Evolutionary conservation across 129 eudicot genomes (phyloP).

Genomic region (sunflower (Helianthus annuus)): DNA sequence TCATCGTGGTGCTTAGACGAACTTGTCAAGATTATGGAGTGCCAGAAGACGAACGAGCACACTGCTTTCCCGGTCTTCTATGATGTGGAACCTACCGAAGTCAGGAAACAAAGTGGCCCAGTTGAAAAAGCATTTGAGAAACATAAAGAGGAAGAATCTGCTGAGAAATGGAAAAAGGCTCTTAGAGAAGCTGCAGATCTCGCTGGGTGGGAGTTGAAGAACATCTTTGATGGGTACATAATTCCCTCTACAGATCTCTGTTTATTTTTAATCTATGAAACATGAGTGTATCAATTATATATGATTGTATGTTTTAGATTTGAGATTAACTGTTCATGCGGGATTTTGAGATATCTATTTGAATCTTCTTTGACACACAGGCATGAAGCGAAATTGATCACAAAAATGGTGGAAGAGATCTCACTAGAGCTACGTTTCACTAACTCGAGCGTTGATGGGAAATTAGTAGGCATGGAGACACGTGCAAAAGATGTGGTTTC

Average conservation of each 20-base stretch:
- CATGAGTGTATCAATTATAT: no score
- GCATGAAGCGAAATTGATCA: background rate
- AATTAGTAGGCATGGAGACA: slow-evolving; percentile 1
- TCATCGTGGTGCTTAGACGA: background rate
- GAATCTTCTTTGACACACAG: background rate
- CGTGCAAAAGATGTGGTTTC: background rate
- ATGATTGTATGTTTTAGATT: no score
- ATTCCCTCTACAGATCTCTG: no score
- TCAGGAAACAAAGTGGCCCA: background rate
- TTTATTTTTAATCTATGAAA: no score
- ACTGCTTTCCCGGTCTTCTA: background rate
- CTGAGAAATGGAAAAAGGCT: background rate
- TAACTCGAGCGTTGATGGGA: background rate
- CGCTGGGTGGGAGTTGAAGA: slow-evolving; percentile 4
- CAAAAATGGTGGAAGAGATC: background rate
- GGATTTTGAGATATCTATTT: background rate
- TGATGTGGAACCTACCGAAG: slow-evolving; percentile 2
- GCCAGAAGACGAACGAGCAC: background rate
- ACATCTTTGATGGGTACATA: background rate
- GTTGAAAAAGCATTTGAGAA: background rate
- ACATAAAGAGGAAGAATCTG: background rate
- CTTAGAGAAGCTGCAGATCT: background rate
- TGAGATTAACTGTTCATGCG: no score
- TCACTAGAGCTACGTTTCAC: background rate
- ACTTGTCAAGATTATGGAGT: slow-evolving; percentile 2